Percentiles rank a stretch among this genome's conserved stretches.
These are phyloP conservation scores for Colletotrichum aenigma DNA, from an alignment of 2,329 filamentous ascomycete genomes.

Conservation along the genomic window DNA sequence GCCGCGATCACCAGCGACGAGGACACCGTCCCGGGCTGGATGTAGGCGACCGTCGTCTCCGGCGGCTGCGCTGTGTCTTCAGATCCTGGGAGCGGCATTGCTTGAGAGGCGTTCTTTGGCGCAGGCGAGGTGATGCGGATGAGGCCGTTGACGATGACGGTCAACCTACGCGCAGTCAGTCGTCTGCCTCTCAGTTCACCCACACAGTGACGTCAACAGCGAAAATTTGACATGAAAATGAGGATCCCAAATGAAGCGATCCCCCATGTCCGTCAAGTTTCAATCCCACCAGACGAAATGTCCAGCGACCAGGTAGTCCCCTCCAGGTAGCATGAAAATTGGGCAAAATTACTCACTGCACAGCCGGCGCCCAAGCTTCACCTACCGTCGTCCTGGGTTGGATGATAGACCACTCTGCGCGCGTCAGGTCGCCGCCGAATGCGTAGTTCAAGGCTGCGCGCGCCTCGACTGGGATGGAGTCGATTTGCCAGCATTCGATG, in stretches of 20 bases:
- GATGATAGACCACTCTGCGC: slow-evolving; percentile 34
- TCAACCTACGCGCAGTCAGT: slow-evolving; percentile 24
- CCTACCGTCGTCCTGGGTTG: slow-evolving; percentile 32
- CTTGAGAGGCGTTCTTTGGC: slow-evolving; percentile 18
- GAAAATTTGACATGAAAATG: background rate
- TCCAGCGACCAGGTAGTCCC: background rate
- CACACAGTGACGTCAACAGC: background rate
- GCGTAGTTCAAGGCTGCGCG: slow-evolving; percentile 33
- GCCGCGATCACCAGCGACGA: slow-evolving; percentile 35
- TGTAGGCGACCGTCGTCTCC: slow-evolving; percentile 27
- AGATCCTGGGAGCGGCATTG: background rate
- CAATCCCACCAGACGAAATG: background rate
- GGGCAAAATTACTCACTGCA: slow-evolving; percentile 27
- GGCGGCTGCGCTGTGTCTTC: background rate
- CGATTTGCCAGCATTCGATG: slow-evolving; percentile 52
- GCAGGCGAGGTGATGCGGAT: slow-evolving; percentile 34
- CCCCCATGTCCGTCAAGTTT: background rate
- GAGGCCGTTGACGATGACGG: slow-evolving; percentile 34
- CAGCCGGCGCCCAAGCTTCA: slow-evolving; percentile 35
- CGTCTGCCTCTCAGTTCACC: background rate
- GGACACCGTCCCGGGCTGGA: slow-evolving; percentile 31
- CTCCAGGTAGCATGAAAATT: background rate
- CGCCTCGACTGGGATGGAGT: slow-evolving; percentile 23
- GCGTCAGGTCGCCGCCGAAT: slow-evolving; percentile 28
- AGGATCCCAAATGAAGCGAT: background rate